Evolutionary conservation across 495 filamentous ascomycete species (phyloP), one percentile per base, ranked within the genome.

Genomic region (Neurospora sp.): DNA sequence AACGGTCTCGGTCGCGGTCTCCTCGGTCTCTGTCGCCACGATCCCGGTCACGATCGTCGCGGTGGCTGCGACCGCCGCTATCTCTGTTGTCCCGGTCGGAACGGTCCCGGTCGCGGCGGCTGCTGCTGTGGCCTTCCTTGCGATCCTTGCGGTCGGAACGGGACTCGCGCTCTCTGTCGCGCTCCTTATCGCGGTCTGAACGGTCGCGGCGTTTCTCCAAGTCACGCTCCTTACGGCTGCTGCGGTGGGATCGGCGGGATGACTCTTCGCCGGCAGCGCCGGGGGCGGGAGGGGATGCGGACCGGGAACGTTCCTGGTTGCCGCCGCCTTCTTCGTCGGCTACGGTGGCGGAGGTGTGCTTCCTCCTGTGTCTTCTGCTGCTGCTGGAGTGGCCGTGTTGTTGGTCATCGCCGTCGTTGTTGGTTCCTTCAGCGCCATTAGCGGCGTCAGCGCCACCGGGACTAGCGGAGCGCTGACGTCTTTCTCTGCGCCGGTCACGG

Each of bases 351-450:
- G 78, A 76, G n/a, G 81, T 80, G 72, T 78, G 85, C 81, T 78
- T 85, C 79, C 75, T 83, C 78, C 78, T 83, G 72, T 87, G 87
- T 46, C 74, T 88, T 82, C 77, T 86, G 77, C 77, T 82, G 83
- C 5, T 62, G 54, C 14, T 62, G 27, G 70, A 85, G 80, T 74
- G 83, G 79, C 75, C 84, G 39, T 76, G 74, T n/a, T 76, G 75
- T 62, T 89, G 85, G 18, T 85, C 87, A 38, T 88, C 86, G 37
- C 85, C 85, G 18, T 83, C 84, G 39, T 83, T 82, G 14, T 85
- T 82, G 77, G 5, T 90, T 91, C 14, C 86, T 88, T 75, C 89
- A 85, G n/a, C 88, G 88, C 79, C 89, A 85, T 54, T 81, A 72
- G 39, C 70, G 39, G 40, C 74, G 82, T 69, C 86, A 86, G 74